These are phyloP conservation scores for Bruguiera parviflora DNA, from an alignment of 345 rosid genomes.

Conservation along the genomic window DNA sequence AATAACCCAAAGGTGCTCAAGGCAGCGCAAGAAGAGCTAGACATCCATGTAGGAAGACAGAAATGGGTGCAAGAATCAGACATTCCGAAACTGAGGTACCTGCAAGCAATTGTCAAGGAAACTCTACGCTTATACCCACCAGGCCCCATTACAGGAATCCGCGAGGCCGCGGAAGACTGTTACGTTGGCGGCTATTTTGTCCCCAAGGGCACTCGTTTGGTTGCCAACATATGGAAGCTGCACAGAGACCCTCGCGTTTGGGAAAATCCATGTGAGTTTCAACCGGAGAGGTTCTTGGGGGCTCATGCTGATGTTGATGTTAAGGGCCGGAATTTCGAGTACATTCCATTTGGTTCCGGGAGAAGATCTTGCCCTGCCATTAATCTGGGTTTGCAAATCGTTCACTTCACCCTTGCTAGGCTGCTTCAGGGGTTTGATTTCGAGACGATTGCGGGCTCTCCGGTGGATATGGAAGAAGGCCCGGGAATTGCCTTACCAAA, in stretches of 20 bases:
- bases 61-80: conserved; percentile 60
- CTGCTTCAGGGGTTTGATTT: conserved; percentile 27
- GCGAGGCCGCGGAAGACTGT: conserved; percentile 37
- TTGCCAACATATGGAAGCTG: conserved; percentile 37
- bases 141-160: conserved; percentile 33
- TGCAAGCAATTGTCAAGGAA: conserved; percentile 63
- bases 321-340: conserved; percentile 25
- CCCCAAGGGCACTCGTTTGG: conserved; percentile 29
- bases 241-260: conserved; percentile 40
- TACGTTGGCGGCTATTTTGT: conserved; percentile 23
- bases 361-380: conserved; percentile 34
- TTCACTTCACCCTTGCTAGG: conserved; percentile 24
- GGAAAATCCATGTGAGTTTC: conserved; percentile 26
- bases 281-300: conserved; percentile 31
- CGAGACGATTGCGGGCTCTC: neutral
- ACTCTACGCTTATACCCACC: conserved; percentile 36
- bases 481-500: conserved; percentile 21
- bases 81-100: conserved; percentile 36
- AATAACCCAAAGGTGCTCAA: conserved; percentile 38
- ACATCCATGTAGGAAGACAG: conserved; percentile 35
- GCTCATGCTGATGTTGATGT: conserved; percentile 20
- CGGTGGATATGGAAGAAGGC: conserved; percentile 28
- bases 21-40: conserved; percentile 55
- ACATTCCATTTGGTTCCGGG: conserved; percentile 29
- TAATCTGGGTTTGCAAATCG: conserved; percentile 13